Evolutionary conservation across 106 monocot genomes (phyloP).

Genomic region (Allium sativum): DNA sequence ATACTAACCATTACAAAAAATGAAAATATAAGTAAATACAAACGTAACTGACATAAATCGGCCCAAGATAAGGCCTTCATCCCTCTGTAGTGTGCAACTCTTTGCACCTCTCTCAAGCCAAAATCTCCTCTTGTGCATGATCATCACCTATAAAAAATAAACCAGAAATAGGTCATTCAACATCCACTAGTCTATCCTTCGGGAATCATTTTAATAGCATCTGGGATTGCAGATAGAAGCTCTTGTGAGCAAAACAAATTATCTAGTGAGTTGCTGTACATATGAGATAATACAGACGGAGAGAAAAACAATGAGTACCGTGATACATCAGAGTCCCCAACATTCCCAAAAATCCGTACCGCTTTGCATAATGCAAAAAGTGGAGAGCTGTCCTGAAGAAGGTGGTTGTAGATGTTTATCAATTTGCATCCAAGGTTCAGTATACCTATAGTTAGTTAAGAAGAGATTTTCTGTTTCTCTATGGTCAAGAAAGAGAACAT

Average conservation of each 20-base stretch:
- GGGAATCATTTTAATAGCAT: constrained; percentile 66
- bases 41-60: too few relatives aligned
- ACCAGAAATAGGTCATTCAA: too few relatives aligned
- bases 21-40: too few relatives aligned
- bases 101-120: too few relatives aligned
- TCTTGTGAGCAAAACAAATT: constrained; percentile 40
- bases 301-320: constrained; percentile 23
- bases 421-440: constrained; percentile 47
- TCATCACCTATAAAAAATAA: too few relatives aligned
- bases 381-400: constrained; percentile 85
- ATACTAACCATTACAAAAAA: too few relatives aligned
- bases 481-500: constrained; percentile 41
- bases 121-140: too few relatives aligned
- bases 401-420: constrained; percentile 56
- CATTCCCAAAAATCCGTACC: constrained; percentile 33
- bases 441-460: constrained; percentile 34
- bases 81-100: too few relatives aligned
- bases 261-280: constrained; percentile 24
- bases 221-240: constrained; percentile 31
- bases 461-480: constrained; percentile 12
- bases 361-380: constrained; percentile 78
- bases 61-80: too few relatives aligned
- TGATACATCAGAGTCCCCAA: constrained; percentile 12
- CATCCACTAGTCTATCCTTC: constrained; percentile 65
- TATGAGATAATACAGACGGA: constrained; percentile 24